Evolutionary conservation across 2,329 filamentous ascomycete genomes (phyloP), one percentile per base, ranked within the genome.

Genomic region (Penicillium griseofulvum): DNA sequence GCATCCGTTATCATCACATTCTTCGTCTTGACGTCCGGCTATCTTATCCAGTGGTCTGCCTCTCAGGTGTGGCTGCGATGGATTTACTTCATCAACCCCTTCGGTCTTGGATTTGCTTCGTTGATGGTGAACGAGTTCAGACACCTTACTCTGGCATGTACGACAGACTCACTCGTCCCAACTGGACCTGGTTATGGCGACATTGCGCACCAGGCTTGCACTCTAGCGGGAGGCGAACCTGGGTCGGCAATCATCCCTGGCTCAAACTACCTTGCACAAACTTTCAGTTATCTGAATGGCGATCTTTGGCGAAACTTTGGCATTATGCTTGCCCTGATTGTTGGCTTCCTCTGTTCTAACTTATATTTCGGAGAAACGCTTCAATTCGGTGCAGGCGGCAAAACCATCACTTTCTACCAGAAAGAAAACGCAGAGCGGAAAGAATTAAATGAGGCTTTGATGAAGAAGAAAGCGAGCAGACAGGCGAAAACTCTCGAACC

Each of bases 41-140:
- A 94, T 72, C 76, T 95, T 39, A 93, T 96, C 56, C 90, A 91
- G 69, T 91, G 89, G 69, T 82, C 87, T 47, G 83, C 79, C 2
- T 83, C 89, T 64, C 87, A 91, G 63, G 85, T 87, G 4, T 93
- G 89, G 87, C 71, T 92, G 6, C 79, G 87, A 17, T 94, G 90
- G 90, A 86, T 93, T 57, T 90, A 86, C 74, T 93, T 87, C 78
- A 77, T 91, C 71, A 91, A 91, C 57, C 81, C 86, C 0, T 76
- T 92, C 0, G 90, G 89, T 43, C 80, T 94, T 2, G 84, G 86
- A 0, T 95, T 96, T 68, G 83, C 87, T 11, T 79, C 85, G 2
- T 73, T 96, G 73, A 94, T 96, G 89, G 84, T 89, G 65, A 96
- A 96, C 66, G 91, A 96, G 68, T 96, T 96, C 65, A 80, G 81